phyloP scores from a whole-genome alignment of 1,139 yeast species.

The Kurtzmaniella natalensis region DNA sequence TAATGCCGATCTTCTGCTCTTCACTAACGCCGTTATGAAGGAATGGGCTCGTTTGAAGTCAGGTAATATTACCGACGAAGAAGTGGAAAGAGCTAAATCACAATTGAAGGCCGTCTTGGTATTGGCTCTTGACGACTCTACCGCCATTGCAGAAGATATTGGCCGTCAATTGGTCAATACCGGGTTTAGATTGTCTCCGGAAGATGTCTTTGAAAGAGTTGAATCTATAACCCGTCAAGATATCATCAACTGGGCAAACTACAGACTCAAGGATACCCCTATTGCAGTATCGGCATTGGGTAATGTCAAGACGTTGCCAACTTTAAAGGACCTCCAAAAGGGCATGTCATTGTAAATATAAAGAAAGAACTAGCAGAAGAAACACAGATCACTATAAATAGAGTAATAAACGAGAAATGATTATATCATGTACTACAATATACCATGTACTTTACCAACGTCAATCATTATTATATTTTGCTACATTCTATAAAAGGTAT shows the following conservation, averaged over 20 bases:
- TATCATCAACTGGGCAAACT: constrained; percentile 84
- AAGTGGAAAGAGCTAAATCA: constrained; percentile 90
- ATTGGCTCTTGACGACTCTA: constrained; percentile 87
- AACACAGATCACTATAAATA: neutral
- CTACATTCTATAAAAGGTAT: too few species aligned
- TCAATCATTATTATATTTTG: too few species aligned
- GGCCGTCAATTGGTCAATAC: constrained; percentile 97
- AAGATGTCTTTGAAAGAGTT: constrained; percentile 83
- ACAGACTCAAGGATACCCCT: constrained; percentile 72
- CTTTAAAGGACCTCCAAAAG: constrained; percentile 46
- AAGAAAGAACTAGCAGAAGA: too few species aligned
- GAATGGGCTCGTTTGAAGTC: constrained; percentile 87
- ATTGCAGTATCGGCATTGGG: constrained; percentile 91
- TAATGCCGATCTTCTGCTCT: constrained; percentile 58
- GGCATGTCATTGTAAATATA: constrained; percentile 25
- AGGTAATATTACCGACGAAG: constrained; percentile 75
- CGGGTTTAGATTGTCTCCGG: constrained; percentile 86
- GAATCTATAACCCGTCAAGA: constrained; percentile 76
- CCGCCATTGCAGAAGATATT: constrained; percentile 95
- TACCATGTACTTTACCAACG: too few species aligned
- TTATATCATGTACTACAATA: too few species aligned
- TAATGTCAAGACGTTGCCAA: constrained; percentile 60
- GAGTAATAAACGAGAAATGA: neutral
- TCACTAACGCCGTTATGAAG: constrained; percentile 68
- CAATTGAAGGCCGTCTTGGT: constrained; percentile 90